These are phyloP conservation scores for Penicillium digitatum DNA, from an alignment of 2,329 filamentous ascomycete genomes.

Conservation along the genomic window DNA sequence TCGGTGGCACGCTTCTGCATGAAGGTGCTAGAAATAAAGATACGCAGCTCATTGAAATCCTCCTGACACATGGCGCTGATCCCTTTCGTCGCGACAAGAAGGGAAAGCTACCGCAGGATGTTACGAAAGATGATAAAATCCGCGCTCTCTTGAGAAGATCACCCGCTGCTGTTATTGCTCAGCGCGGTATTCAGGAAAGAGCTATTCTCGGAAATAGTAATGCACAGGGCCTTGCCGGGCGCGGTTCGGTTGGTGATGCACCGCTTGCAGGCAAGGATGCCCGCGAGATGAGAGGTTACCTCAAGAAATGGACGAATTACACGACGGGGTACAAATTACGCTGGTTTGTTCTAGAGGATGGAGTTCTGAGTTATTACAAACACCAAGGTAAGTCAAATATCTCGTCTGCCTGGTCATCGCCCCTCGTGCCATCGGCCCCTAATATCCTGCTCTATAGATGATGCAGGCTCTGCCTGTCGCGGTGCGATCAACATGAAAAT, in stretches of 20 bases:
- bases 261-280: constrained; percentile 74
- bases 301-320: constrained; percentile 99
- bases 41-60: constrained; percentile 77
- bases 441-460: constrained; percentile 52
- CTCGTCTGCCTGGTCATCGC: constrained; percentile 17
- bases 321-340: constrained; percentile 92
- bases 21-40: constrained; percentile 89
- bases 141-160: constrained; percentile 87
- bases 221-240: constrained; percentile 54
- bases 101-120: constrained; percentile 91
- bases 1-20: constrained; percentile 88
- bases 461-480: constrained; percentile 90
- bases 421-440: neutral
- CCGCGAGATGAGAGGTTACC: constrained; percentile 94
- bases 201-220: constrained; percentile 77
- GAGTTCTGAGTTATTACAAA: constrained; percentile 97
- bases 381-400: constrained; percentile 61
- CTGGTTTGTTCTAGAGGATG: constrained; percentile 97
- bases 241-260: constrained; percentile 44
- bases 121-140: constrained; percentile 90
- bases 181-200: constrained; percentile 94
- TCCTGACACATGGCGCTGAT: constrained; percentile 90
- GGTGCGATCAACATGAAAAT: constrained; percentile 99
- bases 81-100: constrained; percentile 93
- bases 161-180: constrained; percentile 87